Percentiles rank a stretch among this genome's conserved stretches.
Evolutionary conservation across 345 rosid genomes (phyloP).

Genomic region (rapeseed (Brassica napus)): Da-Ae NC_063434.1:28481501-28482000

Average conservation of each 20-base stretch:
- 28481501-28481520: conserved; percentile 52
- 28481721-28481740: conserved; percentile 20
- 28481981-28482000: conserved; percentile 59
- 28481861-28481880: conserved; percentile 61
- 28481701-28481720: conserved; percentile 59
- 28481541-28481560: conserved; percentile 91
- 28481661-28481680: conserved; percentile 66
- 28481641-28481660: conserved; percentile 32
- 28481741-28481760: conserved; percentile 49
- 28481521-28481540: conserved; percentile 64
- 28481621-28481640: conserved; percentile 63
- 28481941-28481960: conserved; percentile 51
- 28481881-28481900: conserved; percentile 70
- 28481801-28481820: conserved; percentile 77
- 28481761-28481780: conserved; percentile 93
- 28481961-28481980: conserved; percentile 53
- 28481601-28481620: conserved; percentile 99
- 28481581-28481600: conserved; percentile 92
- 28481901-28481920: conserved; percentile 40
- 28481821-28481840: conserved; percentile 90
- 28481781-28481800: conserved; percentile 97
- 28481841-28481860: conserved; percentile 91
- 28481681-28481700: conserved; percentile 60
- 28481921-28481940: conserved; percentile 44
- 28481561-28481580: conserved; percentile 85